These are phyloP conservation scores for Linum tenue DNA, from an alignment of 345 rosid species.

Conservation along the genomic window DNA sequence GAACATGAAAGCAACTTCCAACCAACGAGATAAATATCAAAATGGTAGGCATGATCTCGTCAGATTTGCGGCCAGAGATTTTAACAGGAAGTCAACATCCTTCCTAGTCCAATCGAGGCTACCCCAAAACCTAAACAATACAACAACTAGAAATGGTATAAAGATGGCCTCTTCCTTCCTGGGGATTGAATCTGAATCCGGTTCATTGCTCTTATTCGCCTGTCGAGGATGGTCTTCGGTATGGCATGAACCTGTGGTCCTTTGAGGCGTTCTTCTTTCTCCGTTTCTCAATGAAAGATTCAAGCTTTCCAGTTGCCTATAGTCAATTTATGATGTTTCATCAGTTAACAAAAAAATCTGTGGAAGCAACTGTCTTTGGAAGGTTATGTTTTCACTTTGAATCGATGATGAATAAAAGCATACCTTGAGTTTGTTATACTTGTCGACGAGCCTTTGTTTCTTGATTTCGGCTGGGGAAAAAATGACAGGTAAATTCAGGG, in stretches of 20 bases:
- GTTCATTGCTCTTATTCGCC: slow-evolving; percentile 13
- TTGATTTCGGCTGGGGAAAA: slow-evolving; percentile 59
- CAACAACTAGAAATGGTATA: no score
- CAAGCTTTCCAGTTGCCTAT: slow-evolving; percentile 74
- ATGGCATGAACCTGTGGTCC: slow-evolving; percentile 82
- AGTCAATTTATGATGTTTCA: slow-evolving; percentile 12
- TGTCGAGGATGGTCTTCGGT: slow-evolving; percentile 36
- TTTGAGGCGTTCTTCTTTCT: slow-evolving; percentile 88
- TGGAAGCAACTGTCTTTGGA: not conserved
- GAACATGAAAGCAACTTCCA: no score
- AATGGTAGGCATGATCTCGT: no score
- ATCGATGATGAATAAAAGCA: not conserved
- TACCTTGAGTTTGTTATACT: slow-evolving; percentile 75
- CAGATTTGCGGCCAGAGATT: no score
- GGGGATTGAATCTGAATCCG: slow-evolving; percentile 14
- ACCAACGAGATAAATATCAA: no score
- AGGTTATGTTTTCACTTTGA: not conserved
- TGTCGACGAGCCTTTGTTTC: slow-evolving; percentile 56
- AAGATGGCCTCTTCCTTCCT: not conserved
- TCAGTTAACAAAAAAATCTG: slow-evolving; percentile 5
- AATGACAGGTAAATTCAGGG: not conserved
- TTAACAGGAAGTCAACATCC: no score
- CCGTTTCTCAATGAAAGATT: slow-evolving; percentile 64
- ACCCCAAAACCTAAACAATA: no score
- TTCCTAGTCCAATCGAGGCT: no score